A percentile compares a stretch with the other conserved stretches of the same genome.
Conservation (phyloP, 2,329 filamentous ascomycete species). For the Arthroderma uncinatum region DNA sequence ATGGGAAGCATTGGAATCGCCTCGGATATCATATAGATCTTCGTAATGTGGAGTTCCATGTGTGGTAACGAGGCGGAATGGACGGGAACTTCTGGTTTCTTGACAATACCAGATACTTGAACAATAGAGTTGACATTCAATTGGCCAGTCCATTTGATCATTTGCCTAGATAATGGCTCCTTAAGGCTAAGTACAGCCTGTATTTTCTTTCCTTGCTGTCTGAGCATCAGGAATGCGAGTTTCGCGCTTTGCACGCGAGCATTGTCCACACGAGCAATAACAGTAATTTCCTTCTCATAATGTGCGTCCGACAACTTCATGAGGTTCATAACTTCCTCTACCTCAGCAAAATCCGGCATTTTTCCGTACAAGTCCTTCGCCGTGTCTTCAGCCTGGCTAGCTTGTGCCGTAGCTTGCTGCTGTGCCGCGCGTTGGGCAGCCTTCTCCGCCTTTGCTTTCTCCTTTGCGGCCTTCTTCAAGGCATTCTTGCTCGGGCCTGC, state of each 20-base stretch:
- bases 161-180: constrained; percentile 59
- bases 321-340: constrained; percentile 51
- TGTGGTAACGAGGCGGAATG: constrained; percentile 72
- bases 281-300: constrained; percentile 58
- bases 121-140: constrained; percentile 74
- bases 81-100: constrained; percentile 74
- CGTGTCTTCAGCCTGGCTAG: constrained; percentile 49
- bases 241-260: constrained; percentile 79
- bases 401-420: constrained; percentile 58
- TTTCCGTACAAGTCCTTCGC: constrained; percentile 70
- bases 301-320: constrained; percentile 43
- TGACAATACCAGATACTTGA: constrained; percentile 65
- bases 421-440: constrained; percentile 59
- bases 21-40: constrained; percentile 65
- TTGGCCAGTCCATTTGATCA: constrained; percentile 81
- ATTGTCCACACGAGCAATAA: constrained; percentile 79
- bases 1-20: constrained; percentile 51
- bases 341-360: constrained; percentile 48
- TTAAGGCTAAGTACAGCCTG: constrained; percentile 66
- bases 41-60: constrained; percentile 78
- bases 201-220: constrained; percentile 65
- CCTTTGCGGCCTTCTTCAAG: constrained; percentile 77
- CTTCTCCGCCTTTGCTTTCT: constrained; percentile 79
- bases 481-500: constrained; percentile 61
- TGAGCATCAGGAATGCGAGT: constrained; percentile 79